These are phyloP conservation scores for Hirsutella rhossiliensis DNA, from an alignment of 2,329 filamentous ascomycete genomes.

Conservation along the genomic window DNA sequence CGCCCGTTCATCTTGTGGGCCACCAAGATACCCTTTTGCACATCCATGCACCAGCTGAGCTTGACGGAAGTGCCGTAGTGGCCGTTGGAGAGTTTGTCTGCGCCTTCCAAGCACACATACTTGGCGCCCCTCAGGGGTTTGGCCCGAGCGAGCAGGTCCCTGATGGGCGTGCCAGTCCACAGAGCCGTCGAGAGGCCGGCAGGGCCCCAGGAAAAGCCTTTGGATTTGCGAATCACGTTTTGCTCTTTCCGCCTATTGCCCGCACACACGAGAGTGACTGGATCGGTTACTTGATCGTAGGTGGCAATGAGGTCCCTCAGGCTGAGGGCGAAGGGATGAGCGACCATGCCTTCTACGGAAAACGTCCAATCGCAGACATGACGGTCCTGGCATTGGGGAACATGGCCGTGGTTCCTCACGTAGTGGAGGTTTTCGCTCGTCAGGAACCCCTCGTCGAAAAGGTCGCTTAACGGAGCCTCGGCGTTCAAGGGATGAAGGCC, in stretches of 20 bases:
- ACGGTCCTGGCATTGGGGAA: conserved; percentile 62
- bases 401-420: conserved; percentile 79
- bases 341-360: conserved; percentile 71
- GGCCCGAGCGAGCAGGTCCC: conserved; percentile 57
- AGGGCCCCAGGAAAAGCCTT: conserved; percentile 89
- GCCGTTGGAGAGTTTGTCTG: conserved; percentile 78
- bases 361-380: conserved; percentile 73
- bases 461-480: conserved; percentile 66
- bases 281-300: conserved; percentile 74
- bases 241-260: conserved; percentile 90
- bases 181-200: conserved; percentile 78
- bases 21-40: conserved; percentile 72
- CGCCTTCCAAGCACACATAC: conserved; percentile 86
- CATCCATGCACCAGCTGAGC: conserved; percentile 78
- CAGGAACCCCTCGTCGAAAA: conserved; percentile 73
- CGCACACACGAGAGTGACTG: conserved; percentile 81
- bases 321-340: conserved; percentile 60
- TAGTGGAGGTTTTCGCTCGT: conserved; percentile 85
- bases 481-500: conserved; percentile 87
- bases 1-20: conserved; percentile 89
- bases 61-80: conserved; percentile 83
- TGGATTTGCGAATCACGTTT: conserved; percentile 79
- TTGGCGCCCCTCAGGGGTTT: conserved; percentile 56
- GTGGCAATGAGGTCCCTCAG: conserved; percentile 60
- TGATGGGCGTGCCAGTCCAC: conserved; percentile 73